phyloP scores from a whole-genome alignment of 2,329 filamentous ascomycete species.

The Tolypocladium pustulatum region DNA sequence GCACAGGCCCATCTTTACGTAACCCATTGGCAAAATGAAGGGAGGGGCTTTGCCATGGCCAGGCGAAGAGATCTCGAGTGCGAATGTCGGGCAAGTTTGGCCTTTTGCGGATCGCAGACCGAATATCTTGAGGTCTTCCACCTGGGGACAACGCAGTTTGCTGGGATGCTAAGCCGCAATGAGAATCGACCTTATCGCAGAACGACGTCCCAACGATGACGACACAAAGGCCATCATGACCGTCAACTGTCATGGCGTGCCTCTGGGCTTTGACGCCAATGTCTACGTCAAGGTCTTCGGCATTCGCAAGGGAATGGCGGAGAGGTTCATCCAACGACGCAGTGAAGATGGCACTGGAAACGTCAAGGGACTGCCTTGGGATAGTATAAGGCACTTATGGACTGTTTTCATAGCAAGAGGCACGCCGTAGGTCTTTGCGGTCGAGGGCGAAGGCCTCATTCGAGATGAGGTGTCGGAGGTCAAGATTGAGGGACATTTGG shows the following conservation, averaged over 20 bases:
- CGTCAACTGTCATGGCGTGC: conserved; percentile 25
- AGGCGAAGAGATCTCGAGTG: conserved; percentile 35
- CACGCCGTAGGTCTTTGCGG: conserved; percentile 14
- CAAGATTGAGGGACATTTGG: conserved; percentile 20
- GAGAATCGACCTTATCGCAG: conserved; percentile 19
- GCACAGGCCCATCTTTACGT: conserved; percentile 3
- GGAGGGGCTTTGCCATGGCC: conserved; percentile 43
- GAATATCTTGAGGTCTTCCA: conserved; percentile 26
- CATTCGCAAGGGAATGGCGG: conserved; percentile 30
- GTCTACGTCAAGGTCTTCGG: conserved; percentile 21
- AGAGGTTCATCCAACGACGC: conserved; percentile 18
- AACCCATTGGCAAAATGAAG: conserved; percentile 42
- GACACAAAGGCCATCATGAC: conserved; percentile 19
- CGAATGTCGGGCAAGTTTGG: conserved; percentile 28
- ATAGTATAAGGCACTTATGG: conserved; percentile 39
- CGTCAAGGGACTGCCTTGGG: conserved; percentile 29
- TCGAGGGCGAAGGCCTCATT: conserved; percentile 17
- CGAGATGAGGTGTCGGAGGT: conserved; percentile 17
- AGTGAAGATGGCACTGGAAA: conserved; percentile 14
- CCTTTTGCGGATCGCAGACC: conserved; percentile 17
- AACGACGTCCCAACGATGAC: conserved; percentile 17
- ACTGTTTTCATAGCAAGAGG: conserved; percentile 36
- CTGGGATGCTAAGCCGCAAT: conserved; percentile 18
- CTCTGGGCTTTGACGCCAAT: conserved; percentile 30
- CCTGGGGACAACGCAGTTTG: conserved; percentile 18